These are phyloP conservation scores for Cetradonia linearis DNA, from an alignment of 495 filamentous ascomycete genomes.

Conservation along the genomic window DNA sequence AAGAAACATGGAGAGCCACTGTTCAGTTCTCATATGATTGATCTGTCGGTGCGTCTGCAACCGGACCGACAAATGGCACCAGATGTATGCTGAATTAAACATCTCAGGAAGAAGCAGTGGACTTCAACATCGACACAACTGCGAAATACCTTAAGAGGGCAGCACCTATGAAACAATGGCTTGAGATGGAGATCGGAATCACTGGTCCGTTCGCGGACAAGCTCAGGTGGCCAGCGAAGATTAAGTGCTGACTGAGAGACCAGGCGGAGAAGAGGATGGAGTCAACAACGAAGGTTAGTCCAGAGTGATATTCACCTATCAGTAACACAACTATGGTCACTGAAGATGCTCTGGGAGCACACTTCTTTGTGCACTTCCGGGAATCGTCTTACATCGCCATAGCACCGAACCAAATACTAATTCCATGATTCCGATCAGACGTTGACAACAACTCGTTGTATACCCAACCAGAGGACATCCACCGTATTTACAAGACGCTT, in stretches of 20 bases:
- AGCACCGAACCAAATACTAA: too few species aligned
- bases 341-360: not conserved
- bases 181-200: conserved; percentile 97
- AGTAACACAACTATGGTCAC: not conserved
- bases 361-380: too few species aligned
- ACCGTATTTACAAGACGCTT: conserved; percentile 74
- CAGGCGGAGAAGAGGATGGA: conserved; percentile 84
- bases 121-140: conserved; percentile 85
- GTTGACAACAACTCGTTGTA: conserved; percentile 95
- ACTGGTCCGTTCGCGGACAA: conserved; percentile 42
- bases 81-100: not conserved
- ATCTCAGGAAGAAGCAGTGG: conserved; percentile 60
- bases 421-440: conserved; percentile 23
- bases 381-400: too few species aligned
- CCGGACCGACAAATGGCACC: not conserved
- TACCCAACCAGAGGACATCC: conserved; percentile 95
- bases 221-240: not conserved
- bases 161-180: conserved; percentile 93
- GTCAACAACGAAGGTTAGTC: conserved; percentile 54
- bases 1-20: conserved; percentile 85
- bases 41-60: conserved; percentile 45
- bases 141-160: conserved; percentile 82
- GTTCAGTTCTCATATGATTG: conserved; percentile 96
- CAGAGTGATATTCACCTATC: conserved; percentile 2
- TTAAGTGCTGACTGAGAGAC: not conserved